Percentiles rank a stretch among this genome's conserved stretches.
Conservation (phyloP, 352 stramenopile species). For the Globisporangium abappressorium region DNA sequence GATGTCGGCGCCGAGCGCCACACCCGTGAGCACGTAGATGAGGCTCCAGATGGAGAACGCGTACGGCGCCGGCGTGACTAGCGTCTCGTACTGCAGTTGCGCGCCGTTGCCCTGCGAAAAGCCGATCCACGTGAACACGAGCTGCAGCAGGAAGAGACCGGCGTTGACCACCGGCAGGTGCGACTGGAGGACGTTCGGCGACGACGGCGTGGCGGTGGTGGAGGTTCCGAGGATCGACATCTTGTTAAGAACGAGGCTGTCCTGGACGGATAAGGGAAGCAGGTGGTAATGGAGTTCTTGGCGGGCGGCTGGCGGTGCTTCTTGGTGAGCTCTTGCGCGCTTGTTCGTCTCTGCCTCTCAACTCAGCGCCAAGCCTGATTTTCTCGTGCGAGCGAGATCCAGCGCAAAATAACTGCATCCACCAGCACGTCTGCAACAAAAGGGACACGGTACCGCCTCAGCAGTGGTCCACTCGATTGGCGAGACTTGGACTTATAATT, state of each 20-base stretch:
- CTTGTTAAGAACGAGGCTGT: too few species aligned
- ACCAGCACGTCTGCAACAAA: background rate
- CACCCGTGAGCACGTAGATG: slow-evolving; percentile 63
- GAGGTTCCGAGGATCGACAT: background rate
- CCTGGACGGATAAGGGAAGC: background rate
- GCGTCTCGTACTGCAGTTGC: slow-evolving; percentile 37
- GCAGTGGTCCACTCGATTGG: background rate
- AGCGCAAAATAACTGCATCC: background rate
- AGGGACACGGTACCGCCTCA: background rate
- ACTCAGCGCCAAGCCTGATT: background rate
- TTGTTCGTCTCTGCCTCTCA: background rate
- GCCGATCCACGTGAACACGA: slow-evolving; percentile 40
- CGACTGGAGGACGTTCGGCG: slow-evolving; percentile 8
- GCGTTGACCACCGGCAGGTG: slow-evolving; percentile 49
- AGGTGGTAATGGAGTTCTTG: background rate
- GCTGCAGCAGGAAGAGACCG: slow-evolving; percentile 50
- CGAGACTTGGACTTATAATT: background rate
- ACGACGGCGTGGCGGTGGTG: background rate
- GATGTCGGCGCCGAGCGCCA: slow-evolving; percentile 54
- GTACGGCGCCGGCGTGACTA: slow-evolving; percentile 48
- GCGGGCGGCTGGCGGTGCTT: background rate
- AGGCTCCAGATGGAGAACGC: slow-evolving; percentile 65
- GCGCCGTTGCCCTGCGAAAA: slow-evolving; percentile 28
- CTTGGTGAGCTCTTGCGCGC: background rate
- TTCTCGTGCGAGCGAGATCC: background rate